Percentiles rank a stretch among this genome's conserved stretches.
Conservation (phyloP, 2,329 filamentous ascomycete genomes). For the Aspergillus tamarii region DNA sequence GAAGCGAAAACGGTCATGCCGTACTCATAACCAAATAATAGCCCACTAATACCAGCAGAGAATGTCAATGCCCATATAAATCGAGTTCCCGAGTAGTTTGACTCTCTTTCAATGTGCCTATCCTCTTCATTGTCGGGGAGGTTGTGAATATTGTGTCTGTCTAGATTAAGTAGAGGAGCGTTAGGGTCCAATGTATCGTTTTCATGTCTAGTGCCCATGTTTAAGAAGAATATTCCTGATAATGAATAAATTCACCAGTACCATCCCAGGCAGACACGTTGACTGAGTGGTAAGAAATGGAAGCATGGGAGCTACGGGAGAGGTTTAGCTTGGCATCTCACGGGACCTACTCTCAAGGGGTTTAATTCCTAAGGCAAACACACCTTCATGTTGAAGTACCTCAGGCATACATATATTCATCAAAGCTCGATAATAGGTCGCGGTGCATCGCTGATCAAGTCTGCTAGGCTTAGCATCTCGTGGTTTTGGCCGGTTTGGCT, state of each 20-base stretch:
- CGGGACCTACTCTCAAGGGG: constrained; percentile 21
- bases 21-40: constrained; percentile 66
- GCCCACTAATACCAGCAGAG: constrained; percentile 60
- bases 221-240: constrained; percentile 13
- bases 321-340: constrained; percentile 9
- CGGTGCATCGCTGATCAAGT: background rate
- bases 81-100: constrained; percentile 32
- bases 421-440: too few relatives aligned
- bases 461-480: background rate
- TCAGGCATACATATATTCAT: background rate
- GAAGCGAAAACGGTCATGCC: constrained; percentile 11
- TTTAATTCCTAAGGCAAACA: background rate
- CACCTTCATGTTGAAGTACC: background rate
- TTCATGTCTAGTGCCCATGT: constrained; percentile 32
- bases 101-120: constrained; percentile 12
- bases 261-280: background rate
- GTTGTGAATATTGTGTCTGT: constrained; percentile 13
- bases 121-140: constrained; percentile 11
- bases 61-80: constrained; percentile 62
- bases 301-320: too few relatives aligned
- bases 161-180: constrained; percentile 36
- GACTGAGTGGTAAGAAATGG: background rate
- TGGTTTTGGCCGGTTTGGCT: background rate
- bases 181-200: constrained; percentile 26
- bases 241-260: constrained; percentile 12